Evolutionary conservation across 2,329 filamentous ascomycete species (phyloP), one percentile per base, ranked within the genome.

Genomic region (Ascochyta viciae-villosae): DNA sequence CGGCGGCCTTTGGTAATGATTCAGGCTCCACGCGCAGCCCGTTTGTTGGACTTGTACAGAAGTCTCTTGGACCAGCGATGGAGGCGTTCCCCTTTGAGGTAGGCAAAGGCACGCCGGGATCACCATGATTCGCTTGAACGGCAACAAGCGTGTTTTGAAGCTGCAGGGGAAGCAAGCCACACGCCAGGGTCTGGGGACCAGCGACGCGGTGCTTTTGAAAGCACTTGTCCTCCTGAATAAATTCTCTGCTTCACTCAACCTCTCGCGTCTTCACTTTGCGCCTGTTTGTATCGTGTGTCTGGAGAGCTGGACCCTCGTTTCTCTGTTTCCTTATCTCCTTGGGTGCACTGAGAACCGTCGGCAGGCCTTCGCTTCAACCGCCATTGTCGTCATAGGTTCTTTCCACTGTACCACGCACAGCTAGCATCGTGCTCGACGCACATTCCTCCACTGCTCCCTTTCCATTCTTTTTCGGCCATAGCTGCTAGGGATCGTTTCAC

Each of bases 371-470:
- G 68, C 49, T 66, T 66, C 65, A 64, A 64, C 68, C 51, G 61
- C 68, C 63, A 44, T 47, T 15, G 60, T 67, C 64, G 41, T 58
- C 65, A 54, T 62, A 46, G 40, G 27, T 48, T 43, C 50, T 48
- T 51, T 59, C 52, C 54, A 59, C 56, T 51, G 59, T 62, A 63
- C 50, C 49, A 59, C 57, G 40, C 54, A 26, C 53, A 45, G 33
- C 58, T 38, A 48, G 34, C 52, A 62, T 45, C 51, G 71, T 73
- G 71, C 70, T 74, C 49, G 70, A 74, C 67, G 70, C 71, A 73
- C 69, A 67, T 67, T 69, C 65, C 60, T 49, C 44, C 35, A 47
- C 53, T 19, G 41, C 58, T 62, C 54, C 51, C 57, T 54, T 51
- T 56, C 37, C 57, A 58, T 62, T 62, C 53, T 60, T 60, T 29